These are phyloP conservation scores for Ogataea nitratoaversa DNA, from an alignment of 805 yeast species.

Conservation along the genomic window DNA sequence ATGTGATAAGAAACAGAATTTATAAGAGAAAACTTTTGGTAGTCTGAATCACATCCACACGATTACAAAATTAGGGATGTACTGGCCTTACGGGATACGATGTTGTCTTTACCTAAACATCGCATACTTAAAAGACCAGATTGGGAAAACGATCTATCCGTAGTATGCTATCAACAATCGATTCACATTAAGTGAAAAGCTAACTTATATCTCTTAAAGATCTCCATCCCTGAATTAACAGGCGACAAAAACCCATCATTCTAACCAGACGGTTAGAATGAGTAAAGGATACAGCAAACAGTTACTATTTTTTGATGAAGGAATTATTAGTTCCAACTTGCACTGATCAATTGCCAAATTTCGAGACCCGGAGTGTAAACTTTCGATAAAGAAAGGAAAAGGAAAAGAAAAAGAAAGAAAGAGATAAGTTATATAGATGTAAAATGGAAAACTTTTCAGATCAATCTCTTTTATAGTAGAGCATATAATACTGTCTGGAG, in stretches of 20 bases:
- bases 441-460: background rate
- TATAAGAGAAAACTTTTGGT: too few species aligned
- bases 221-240: conserved; percentile 31
- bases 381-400: conserved; percentile 24
- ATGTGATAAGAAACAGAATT: too few species aligned
- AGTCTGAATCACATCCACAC: too few species aligned
- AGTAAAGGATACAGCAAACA: conserved; percentile 6
- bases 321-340: background rate
- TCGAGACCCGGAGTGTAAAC: conserved; percentile 24
- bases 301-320: conserved; percentile 5
- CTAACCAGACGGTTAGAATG: too few species aligned
- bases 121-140: conserved; percentile 30
- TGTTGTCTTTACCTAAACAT: conserved; percentile 14
- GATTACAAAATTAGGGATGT: conserved; percentile 16
- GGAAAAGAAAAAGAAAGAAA: background rate
- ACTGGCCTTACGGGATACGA: conserved; percentile 34
- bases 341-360: conserved; percentile 24
- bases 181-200: conserved; percentile 19
- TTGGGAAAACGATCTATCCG: conserved; percentile 24
- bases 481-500: too few species aligned
- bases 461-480: background rate
- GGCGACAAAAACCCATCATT: conserved; percentile 24
- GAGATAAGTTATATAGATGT: background rate
- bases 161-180: conserved; percentile 22
- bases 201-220: conserved; percentile 9